Evolutionary conservation across 2,329 filamentous ascomycete genomes (phyloP), one percentile per base, ranked within the genome.

Genomic region (Zasmidium citrigriseum): DNA sequence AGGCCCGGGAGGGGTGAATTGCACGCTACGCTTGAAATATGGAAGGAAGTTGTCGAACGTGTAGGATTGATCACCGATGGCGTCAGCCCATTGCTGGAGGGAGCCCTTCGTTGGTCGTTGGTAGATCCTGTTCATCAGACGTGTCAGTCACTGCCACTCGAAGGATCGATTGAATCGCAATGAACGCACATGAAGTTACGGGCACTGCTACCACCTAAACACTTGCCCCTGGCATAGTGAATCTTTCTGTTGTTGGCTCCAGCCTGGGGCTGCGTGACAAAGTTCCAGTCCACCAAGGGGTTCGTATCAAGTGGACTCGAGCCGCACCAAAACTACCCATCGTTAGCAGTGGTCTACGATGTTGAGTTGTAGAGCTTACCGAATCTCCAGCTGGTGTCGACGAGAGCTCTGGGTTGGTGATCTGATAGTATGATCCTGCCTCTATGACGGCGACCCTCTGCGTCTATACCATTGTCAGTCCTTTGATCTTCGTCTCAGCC

Each of bases 51-150:
- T 64, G 51, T 65, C 64, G 56, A 65, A 75, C 7, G 61, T 64
- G 65, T 54, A 71, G 67, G 38, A 68, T 53, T 70, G 50, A 51
- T 77, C 74, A 11, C 63, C 70, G 5, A 75, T 72, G 23, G 67
- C 54, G 24, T 76, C 65, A 2, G 73, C 73, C 75, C 75, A 77
- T 48, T 54, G 53, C 44, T 72, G 64, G 56, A 73, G 67, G n/a
- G 67, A 67, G 9, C 63, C 71, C 18, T 24, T 45, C 9, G 52
- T 29, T 41, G 34, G 11, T 12, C 9, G 18, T 21, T 54, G 41
- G 20, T 54, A n/a, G n/a, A n/a, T n/a, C n/a, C n/a, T n/a, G n/a
- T n/a, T n/a, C n/a, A n/a, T n/a, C n/a, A n/a, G n/a, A n/a, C n/a
- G 3, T 9, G 47, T 18, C 16, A 50, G n/a, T 50, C 9, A 9